phyloP scores from a whole-genome alignment of 139 green algal species.

The Coccomyxa sp. region DNA sequence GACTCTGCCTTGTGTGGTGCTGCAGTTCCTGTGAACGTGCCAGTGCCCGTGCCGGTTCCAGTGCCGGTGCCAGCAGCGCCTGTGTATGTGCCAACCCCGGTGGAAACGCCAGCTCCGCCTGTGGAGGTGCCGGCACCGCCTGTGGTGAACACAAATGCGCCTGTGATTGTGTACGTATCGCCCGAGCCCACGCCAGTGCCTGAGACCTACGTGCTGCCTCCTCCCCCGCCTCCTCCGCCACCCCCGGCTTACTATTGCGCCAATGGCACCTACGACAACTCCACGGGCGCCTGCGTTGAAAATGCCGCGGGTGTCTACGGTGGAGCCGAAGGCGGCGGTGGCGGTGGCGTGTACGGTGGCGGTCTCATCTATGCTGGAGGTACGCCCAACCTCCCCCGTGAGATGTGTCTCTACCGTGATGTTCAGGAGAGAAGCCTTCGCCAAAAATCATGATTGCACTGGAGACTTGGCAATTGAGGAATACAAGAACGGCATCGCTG shows the following conservation, averaged over 20 bases:
- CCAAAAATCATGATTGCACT: background rate
- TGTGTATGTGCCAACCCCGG: no score
- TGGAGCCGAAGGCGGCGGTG: background rate
- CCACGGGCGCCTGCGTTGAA: background rate
- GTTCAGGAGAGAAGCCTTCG: background rate
- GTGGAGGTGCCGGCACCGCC: background rate
- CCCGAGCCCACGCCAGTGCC: background rate
- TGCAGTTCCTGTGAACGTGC: no score
- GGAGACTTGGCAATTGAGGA: background rate
- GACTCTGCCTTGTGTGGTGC: no score
- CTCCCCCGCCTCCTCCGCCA: background rate
- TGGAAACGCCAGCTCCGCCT: background rate
- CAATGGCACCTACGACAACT: background rate
- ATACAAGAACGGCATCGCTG: background rate
- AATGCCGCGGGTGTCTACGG: background rate
- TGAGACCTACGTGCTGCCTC: background rate
- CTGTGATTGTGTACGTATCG: background rate
- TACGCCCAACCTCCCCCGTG: background rate
- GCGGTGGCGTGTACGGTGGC: background rate
- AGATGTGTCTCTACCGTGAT: background rate
- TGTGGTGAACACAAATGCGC: no score
- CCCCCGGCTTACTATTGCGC: background rate
- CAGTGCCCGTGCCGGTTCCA: no score
- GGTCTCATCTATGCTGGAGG: background rate
- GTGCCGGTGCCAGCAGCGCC: no score